Conservation (phyloP, 1,139 yeast genomes). For the Debaryomycetaceae sp. region DNA sequence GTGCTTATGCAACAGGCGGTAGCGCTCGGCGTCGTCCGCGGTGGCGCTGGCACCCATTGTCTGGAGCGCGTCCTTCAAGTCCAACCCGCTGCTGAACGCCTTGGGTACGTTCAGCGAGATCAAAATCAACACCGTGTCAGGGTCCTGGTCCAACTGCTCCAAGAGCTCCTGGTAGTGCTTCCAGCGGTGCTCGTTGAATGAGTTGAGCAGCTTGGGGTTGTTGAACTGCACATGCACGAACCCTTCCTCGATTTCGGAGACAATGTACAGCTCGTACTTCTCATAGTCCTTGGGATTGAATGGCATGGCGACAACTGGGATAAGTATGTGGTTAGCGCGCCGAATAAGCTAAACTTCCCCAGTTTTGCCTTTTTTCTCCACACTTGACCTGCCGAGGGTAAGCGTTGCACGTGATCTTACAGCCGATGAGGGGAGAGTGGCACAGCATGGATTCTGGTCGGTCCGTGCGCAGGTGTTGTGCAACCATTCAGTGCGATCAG, state of each 20-base stretch:
- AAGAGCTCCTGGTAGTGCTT: conserved; percentile 51
- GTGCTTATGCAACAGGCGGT: conserved; percentile 31
- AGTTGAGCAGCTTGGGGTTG: conserved; percentile 59
- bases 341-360: no score
- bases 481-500: no score
- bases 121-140: conserved; percentile 46
- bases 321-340: no score
- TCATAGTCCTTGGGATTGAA: conserved; percentile 25
- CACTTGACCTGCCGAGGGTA: no score
- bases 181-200: conserved; percentile 54
- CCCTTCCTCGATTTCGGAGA: conserved; percentile 40
- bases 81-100: conserved; percentile 66
- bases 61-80: conserved; percentile 40
- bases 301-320: no score
- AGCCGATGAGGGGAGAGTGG: no score
- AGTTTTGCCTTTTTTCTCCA: no score
- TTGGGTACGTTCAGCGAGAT: conserved; percentile 55
- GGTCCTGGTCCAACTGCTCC: conserved; percentile 39
- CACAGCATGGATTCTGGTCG: no score
- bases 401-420: no score
- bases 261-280: conserved; percentile 34
- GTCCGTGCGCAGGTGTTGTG: no score
- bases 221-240: conserved; percentile 60
- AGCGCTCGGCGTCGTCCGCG: conserved; percentile 17
- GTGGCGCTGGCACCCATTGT: conserved; percentile 12